Percentiles rank a stretch among this genome's conserved stretches.
Evolutionary conservation across 148 eudicot genomes (phyloP).

Genomic region (Pharnaceum exiguum): DNA sequence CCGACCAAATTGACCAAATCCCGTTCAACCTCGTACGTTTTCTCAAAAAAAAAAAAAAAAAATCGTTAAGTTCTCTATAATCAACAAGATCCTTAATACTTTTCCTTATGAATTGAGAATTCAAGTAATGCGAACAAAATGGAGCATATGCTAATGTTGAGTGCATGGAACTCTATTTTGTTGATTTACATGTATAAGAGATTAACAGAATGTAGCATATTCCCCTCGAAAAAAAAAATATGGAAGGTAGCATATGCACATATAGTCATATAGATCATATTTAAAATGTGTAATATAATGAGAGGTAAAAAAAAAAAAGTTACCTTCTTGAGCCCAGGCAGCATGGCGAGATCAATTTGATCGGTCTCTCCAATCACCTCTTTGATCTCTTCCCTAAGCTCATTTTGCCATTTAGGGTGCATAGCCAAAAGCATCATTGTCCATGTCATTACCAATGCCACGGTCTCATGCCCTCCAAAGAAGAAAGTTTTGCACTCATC

Average conservation of each 20-base stretch:
- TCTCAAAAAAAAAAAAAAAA: no score
- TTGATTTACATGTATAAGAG: no score
- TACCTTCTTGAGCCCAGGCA: conserved; percentile 80
- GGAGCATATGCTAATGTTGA: no score
- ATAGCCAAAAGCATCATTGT: conserved; percentile 56
- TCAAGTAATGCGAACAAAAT: no score
- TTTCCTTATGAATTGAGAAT: no score
- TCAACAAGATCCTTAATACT: no score
- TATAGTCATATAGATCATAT: background rate
- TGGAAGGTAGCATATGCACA: background rate
- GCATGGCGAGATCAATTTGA: conserved; percentile 55
- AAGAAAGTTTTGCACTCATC: conserved; percentile 96
- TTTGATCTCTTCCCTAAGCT: conserved; percentile 65
- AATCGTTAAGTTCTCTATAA: no score
- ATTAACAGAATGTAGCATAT: no score
- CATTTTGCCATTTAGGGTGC: conserved; percentile 73
- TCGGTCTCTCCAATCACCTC: conserved; percentile 58
- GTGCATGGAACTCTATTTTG: no score
- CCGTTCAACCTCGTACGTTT: no score
- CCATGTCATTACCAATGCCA: conserved; percentile 79
- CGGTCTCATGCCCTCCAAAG: conserved; percentile 86
- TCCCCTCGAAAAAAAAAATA: no score
- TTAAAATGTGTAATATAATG: background rate
- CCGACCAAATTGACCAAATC: no score
- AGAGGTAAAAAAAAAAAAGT: background rate